A percentile compares a stretch with the other conserved stretches of the same genome.
Conservation (phyloP, 768 basidiomycete species). For the Mycena galericulata region DNA sequence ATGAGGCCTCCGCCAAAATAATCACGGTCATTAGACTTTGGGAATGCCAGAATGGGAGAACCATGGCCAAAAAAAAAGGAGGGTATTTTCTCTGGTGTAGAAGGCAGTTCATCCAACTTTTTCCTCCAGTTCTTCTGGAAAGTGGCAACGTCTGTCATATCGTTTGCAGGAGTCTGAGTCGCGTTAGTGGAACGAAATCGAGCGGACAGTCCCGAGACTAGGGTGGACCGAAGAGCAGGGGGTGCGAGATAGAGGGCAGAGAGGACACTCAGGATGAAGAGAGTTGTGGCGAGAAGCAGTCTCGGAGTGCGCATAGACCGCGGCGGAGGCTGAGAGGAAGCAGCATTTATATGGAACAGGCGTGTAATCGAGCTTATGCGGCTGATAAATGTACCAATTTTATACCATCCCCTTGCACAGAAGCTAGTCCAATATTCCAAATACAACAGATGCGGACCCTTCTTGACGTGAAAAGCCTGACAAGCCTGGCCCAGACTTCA, state of each 20-base stretch:
- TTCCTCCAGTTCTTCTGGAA: constrained; percentile 60
- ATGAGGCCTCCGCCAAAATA: constrained; percentile 26
- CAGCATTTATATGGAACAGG: neutral
- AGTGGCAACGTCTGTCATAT: constrained; percentile 42
- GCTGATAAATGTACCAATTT: neutral
- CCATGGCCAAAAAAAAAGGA: constrained; percentile 85
- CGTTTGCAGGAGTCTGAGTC: neutral
- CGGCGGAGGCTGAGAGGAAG: neutral
- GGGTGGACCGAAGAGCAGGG: neutral
- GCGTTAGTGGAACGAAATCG: neutral
- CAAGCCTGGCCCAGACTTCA: too few species aligned
- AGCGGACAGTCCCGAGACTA: constrained; percentile 37
- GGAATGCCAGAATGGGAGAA: constrained; percentile 63
- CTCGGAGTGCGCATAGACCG: neutral
- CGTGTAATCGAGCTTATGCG: neutral
- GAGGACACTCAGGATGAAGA: constrained; percentile 8
- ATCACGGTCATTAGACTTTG: constrained; percentile 35
- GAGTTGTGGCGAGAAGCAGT: constrained; percentile 1
- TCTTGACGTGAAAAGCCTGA: neutral
- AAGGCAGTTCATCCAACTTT: constrained; percentile 66
- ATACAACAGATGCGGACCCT: too few species aligned
- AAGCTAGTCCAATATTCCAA: too few species aligned
- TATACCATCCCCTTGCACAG: too few species aligned
- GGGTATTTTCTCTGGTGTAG: constrained; percentile 72
- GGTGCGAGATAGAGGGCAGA: constrained; percentile 2